Percentiles rank a stretch among this genome's conserved stretches.
Conservation (phyloP, 495 filamentous ascomycete species). For the Penicillium simplicissimum region DNA sequence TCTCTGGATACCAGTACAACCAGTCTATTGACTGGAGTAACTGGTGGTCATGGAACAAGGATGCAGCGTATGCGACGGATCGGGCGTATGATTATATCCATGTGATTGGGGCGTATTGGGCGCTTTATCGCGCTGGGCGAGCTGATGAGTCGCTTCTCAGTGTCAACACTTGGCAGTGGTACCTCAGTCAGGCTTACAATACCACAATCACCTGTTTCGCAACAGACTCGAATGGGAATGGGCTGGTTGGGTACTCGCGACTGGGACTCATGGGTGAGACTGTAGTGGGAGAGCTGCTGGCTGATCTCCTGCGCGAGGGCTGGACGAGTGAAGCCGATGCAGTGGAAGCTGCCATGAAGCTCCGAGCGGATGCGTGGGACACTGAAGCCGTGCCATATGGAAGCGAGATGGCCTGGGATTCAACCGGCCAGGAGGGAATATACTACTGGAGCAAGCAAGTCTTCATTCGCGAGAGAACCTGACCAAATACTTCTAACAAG, state of each 20-base stretch:
- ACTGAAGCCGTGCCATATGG: conserved; percentile 48
- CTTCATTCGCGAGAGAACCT: conserved; percentile 10
- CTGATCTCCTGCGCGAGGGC: conserved; percentile 45
- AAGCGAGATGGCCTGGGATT: conserved; percentile 59
- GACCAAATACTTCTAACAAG: background rate
- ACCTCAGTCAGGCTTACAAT: conserved; percentile 46
- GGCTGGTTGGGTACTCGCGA: conserved; percentile 36
- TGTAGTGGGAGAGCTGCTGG: conserved; percentile 47
- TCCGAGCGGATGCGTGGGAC: conserved; percentile 45
- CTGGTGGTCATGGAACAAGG: conserved; percentile 43
- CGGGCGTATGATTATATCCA: conserved; percentile 57
- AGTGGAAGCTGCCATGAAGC: conserved; percentile 41
- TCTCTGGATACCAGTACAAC: conserved; percentile 40
- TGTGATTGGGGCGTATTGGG: conserved; percentile 51
- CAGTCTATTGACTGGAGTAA: conserved; percentile 39
- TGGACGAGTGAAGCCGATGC: conserved; percentile 34
- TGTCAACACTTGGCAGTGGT: conserved; percentile 46
- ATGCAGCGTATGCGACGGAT: conserved; percentile 39
- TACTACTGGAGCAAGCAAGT: conserved; percentile 56
- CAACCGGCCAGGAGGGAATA: conserved; percentile 56
- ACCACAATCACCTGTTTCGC: conserved; percentile 24
- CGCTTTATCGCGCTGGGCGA: conserved; percentile 49
- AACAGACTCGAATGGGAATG: conserved; percentile 18
- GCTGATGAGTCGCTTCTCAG: conserved; percentile 40
- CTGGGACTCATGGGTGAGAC: conserved; percentile 56